Evolutionary conservation across 2,329 filamentous ascomycete species (phyloP), one percentile per base, ranked within the genome.

Genomic region (Calonectria multiphialidica): DNA sequence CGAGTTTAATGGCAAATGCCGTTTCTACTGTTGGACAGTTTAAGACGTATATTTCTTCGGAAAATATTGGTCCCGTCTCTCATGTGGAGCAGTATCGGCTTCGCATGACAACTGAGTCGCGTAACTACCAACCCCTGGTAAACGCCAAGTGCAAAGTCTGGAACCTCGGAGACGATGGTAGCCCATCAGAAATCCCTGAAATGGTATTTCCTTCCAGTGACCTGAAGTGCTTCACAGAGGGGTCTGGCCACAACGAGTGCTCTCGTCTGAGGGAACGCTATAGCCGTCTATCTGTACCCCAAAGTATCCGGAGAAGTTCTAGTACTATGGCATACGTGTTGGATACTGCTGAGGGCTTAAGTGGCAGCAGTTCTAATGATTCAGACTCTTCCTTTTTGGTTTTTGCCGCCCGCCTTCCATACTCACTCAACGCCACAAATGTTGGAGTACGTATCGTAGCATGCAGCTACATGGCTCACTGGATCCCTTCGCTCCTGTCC

Each of bases 401-500:
- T 6, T 63, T 68, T 47, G 28, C 10, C 5, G 66, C 23, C 5
- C 7, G 25, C 4, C 23, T 63, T 5, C 57, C 45, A 9, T 68
- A 53, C 35, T 25, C 18, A 8, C 21, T 33, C 33, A 47, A 37
- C 5, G 15, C 25, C 25, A 37, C 44, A 35, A 15, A n/a, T 44
- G 2, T 33, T 2, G 66, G 66, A 8, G 18, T 61, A 37, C 40
- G 65, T 45, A 47, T 69, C 6, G 66, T 42, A 8, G 45, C 44
- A 10, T 68, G 57, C n/a, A 63, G 33, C 35, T 63, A 50, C 35
- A 53, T 68, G 66, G 33, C 57, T 9, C 66, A 68, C 23, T 63
- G 66, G 66, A 45, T 68, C 18, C 45, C 66, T 18, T 35, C 65
- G 2, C 23, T 28, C 30, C 42, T 45, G 3, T 33, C 25, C 18